Base-by-base conservation (phyloP, 169 alveolate genomes). In the Cyclospora cayetanensis region DNA sequence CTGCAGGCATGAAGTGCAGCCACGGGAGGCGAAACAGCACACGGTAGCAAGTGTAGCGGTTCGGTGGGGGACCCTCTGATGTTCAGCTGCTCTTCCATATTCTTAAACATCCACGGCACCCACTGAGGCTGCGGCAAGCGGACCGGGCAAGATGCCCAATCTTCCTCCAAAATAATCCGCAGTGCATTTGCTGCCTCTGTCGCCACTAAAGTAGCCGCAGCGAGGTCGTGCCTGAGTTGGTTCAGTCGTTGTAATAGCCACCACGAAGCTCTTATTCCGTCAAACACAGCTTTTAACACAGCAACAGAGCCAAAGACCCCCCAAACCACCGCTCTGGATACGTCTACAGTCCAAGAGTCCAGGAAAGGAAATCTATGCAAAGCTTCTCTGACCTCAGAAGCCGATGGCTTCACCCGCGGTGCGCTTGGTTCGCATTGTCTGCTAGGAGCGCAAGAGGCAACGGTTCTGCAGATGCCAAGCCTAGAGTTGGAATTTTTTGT, bases 71-170 rank as follows among this genome's bases (percentile, higher is more conserved):
- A 29, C 5, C 41, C 74, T 29, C 65, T 22, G 60, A 4, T 20
- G 22, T 4, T 29, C 50, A 4, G 0, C 9, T 4, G 43, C 72
- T 11, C 50, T 31, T 34, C 35, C 7, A 22, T 70, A 9, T 22
- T 9, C 88, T 29, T 52, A 50, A 18, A 52, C 72, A 79, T 18
- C 34, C 72, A 22, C 4, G 29, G 42, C 31, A 35, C 88, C 88
- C 88, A 79, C 1, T 35, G 74, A 4, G 88, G 88, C 68, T 79
- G 88, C 50, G 88, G 72, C 34, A 50, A 25, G 20, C 12, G 42
- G 31, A 79, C 1, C 4, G 88, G 88, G 27, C 46, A 79, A 25
- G 31, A 50, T 27, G 88, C 88, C 88, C 88, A 79, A 70, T 79
- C 88, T 34, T 79, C 88, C 22, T 79, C 88, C 60, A 79, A 31